A percentile compares a stretch with the other conserved stretches of the same genome.
phyloP scores from a whole-genome alignment of 768 basidiomycete genomes.

The Rhizopogon vulgaris region DNA sequence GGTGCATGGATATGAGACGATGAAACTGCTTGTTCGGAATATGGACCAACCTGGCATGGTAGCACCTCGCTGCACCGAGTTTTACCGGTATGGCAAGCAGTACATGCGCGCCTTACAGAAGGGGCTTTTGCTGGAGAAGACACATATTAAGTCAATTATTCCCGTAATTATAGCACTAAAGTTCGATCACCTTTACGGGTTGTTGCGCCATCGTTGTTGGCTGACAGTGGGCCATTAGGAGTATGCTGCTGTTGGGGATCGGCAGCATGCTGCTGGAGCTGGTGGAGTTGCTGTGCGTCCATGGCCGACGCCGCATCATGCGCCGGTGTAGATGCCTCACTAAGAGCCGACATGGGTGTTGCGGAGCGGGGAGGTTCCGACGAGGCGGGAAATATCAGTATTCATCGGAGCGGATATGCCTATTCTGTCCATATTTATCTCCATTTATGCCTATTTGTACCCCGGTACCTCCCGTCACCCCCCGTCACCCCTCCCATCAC shows the following conservation, averaged over 20 bases:
- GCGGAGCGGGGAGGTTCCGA: constrained; percentile 34
- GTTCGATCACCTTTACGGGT: constrained; percentile 55
- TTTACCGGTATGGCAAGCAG: constrained; percentile 78
- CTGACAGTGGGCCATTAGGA: constrained; percentile 22
- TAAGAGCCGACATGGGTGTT: constrained; percentile 70
- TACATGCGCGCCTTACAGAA: constrained; percentile 74
- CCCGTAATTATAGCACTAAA: constrained; percentile 7
- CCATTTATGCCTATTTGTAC: constrained; percentile 22
- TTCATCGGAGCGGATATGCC: constrained; percentile 23
- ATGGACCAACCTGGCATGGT: constrained; percentile 62
- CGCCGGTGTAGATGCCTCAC: constrained; percentile 64
- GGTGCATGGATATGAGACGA: background rate
- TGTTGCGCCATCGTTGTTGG: constrained; percentile 24
- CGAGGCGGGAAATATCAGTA: constrained; percentile 20
- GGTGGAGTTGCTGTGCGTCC: constrained; percentile 50
- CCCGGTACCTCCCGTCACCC: constrained; percentile 14
- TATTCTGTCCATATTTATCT: constrained; percentile 10
- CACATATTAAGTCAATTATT: constrained; percentile 5
- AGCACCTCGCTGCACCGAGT: constrained; percentile 78
- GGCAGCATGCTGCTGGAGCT: constrained; percentile 28
- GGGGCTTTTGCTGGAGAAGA: constrained; percentile 61
- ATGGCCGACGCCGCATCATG: constrained; percentile 54
- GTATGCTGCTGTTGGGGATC: constrained; percentile 32
- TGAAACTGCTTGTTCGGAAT: background rate
- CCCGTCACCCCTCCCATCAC: background rate